These are phyloP conservation scores for Mucor sp. DNA, from an alignment of 371 early-diverging fungal genomes.

Conservation along the genomic window DNA sequence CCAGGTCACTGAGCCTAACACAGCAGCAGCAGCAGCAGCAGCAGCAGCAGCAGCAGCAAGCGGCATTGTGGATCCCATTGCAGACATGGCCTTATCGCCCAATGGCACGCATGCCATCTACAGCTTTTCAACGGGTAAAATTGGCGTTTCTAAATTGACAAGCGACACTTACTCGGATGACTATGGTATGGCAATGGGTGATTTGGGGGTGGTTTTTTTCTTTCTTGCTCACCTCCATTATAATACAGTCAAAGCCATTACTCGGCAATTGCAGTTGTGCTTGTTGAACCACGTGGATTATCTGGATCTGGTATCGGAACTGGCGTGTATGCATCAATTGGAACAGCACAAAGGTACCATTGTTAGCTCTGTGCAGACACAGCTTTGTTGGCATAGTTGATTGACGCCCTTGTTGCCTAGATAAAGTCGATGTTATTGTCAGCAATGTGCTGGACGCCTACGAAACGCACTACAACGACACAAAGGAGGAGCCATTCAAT, in stretches of 20 bases:
- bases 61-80: conserved; percentile 28
- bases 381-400: not conserved
- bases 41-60: not conserved
- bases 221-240: no score
- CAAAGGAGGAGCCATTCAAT: not conserved
- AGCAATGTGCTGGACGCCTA: conserved; percentile 21
- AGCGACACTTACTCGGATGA: conserved; percentile 12
- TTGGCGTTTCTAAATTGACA: conserved; percentile 34
- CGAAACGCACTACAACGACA: conserved; percentile 19
- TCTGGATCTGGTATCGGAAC: conserved; percentile 42
- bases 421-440: conserved; percentile 20
- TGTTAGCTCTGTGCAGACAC: no score
- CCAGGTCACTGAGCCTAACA: conserved; percentile 18
- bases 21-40: not conserved
- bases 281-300: conserved; percentile 39
- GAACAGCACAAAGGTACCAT: conserved; percentile 19
- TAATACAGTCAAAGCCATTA: not conserved
- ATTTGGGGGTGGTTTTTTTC: no score
- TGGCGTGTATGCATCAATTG: conserved; percentile 22
- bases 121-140: conserved; percentile 28
- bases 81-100: conserved; percentile 34
- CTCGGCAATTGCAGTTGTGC: conserved; percentile 22
- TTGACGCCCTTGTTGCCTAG: conserved; percentile 10
- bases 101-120: conserved; percentile 46
- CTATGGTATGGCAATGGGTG: conserved; percentile 3